These are phyloP conservation scores for Alternaria arbusti DNA, from an alignment of 2,329 filamentous ascomycete genomes.

Conservation along the genomic window DNA sequence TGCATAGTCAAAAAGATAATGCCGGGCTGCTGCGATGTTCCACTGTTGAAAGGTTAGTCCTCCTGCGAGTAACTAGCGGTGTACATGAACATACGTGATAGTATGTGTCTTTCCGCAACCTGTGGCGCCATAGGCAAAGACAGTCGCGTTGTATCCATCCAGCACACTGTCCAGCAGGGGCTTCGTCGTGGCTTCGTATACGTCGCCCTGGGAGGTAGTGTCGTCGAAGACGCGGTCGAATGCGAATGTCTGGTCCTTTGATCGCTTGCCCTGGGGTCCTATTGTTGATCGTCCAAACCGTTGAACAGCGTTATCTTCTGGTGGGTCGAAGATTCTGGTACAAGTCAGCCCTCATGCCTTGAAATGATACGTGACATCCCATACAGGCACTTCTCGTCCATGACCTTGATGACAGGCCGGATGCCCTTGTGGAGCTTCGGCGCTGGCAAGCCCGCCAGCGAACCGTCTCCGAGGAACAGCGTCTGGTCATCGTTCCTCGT, in stretches of 20 bases:
- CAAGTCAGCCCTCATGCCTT: slow-evolving; percentile 24
- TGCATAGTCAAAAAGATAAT: slow-evolving; percentile 99
- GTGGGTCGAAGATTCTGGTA: slow-evolving; percentile 89
- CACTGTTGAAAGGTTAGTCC: slow-evolving; percentile 50
- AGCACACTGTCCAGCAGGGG: slow-evolving; percentile 91
- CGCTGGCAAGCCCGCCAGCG: slow-evolving; percentile 82
- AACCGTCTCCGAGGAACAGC: slow-evolving; percentile 95
- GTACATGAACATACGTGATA: slow-evolving; percentile 61
- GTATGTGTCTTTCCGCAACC: slow-evolving; percentile 99
- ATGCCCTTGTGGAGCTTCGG: slow-evolving; percentile 89
- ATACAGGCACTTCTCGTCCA: slow-evolving; percentile 95
- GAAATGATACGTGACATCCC: slow-evolving; percentile 39
- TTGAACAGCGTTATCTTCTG: slow-evolving; percentile 91
- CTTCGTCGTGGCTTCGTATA: slow-evolving; percentile 93
- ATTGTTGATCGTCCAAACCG: slow-evolving; percentile 84
- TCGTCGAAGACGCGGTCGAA: slow-evolving; percentile 98
- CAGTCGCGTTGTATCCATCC: slow-evolving; percentile 97
- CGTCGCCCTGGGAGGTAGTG: slow-evolving; percentile 86
- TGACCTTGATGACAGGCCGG: slow-evolving; percentile 89
- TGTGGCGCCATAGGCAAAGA: slow-evolving; percentile 97
- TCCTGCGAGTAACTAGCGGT: neutral
- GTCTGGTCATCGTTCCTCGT: slow-evolving; percentile 80
- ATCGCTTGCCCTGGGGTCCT: slow-evolving; percentile 75
- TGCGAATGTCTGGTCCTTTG: slow-evolving; percentile 96
- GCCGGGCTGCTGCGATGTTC: slow-evolving; percentile 88